phyloP scores from a whole-genome alignment of 805 yeast species.

The Pichia gijzeniarum region DNA sequence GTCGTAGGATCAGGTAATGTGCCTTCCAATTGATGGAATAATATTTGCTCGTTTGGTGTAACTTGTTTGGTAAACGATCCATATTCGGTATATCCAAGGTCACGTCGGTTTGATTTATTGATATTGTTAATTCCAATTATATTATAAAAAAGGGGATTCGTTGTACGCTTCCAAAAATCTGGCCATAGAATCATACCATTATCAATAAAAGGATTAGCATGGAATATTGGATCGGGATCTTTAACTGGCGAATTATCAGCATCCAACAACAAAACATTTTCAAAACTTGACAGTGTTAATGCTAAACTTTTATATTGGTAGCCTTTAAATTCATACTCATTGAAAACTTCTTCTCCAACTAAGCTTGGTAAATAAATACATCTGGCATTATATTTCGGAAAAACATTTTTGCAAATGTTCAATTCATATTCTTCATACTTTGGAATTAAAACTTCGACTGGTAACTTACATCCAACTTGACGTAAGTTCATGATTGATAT shows the following conservation, averaged over 20 bases:
- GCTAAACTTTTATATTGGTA: slow-evolving; percentile 23
- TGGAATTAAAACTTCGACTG: slow-evolving; percentile 80
- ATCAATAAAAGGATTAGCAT: slow-evolving; percentile 36
- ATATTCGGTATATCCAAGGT: slow-evolving; percentile 8
- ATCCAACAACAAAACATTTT: slow-evolving; percentile 36
- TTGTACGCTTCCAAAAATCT: slow-evolving; percentile 61
- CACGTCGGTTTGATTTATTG: slow-evolving; percentile 16
- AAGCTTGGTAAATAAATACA: slow-evolving; percentile 58
- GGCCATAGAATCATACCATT: slow-evolving; percentile 63
- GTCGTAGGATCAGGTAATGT: slow-evolving; percentile 58
- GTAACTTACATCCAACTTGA: slow-evolving; percentile 56
- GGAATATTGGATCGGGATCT: slow-evolving; percentile 29
- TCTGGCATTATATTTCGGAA: slow-evolving; percentile 55
- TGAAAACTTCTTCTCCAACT: slow-evolving; percentile 54
- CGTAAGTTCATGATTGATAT: slow-evolving; percentile 58
- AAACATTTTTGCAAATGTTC: slow-evolving; percentile 53
- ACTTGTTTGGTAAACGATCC: slow-evolving; percentile 42
- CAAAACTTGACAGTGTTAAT: slow-evolving; percentile 37
- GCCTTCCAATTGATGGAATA: slow-evolving; percentile 54
- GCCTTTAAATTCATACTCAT: slow-evolving; percentile 37
- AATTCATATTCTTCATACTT: slow-evolving; percentile 60
- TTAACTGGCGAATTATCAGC: slow-evolving; percentile 37
- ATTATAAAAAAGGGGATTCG: slow-evolving; percentile 53
- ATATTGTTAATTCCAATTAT: slow-evolving; percentile 34
- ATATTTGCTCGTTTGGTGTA: slow-evolving; percentile 30